Conservation (phyloP, 1,284 basidiomycete species). For the Exsudoporus floridanus region DNA sequence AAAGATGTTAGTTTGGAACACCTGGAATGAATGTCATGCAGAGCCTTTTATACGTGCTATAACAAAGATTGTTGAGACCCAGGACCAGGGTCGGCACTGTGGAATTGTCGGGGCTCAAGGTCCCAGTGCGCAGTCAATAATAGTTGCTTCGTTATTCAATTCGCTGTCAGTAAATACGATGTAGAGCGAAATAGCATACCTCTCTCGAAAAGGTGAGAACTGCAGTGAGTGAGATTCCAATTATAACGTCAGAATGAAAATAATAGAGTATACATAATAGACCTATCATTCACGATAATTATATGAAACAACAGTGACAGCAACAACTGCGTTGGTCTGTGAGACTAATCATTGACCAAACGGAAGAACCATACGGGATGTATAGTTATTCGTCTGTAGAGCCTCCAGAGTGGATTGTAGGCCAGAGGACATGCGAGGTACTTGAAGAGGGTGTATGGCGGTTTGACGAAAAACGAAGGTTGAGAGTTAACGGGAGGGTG, state of each 20-base stretch:
- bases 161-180: background rate
- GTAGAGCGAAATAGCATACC: background rate
- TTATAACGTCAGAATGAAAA: background rate
- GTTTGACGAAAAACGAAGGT: background rate
- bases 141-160: background rate
- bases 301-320: constrained; percentile 3
- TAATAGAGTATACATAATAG: accelerated
- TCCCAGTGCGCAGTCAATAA: background rate
- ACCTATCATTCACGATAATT: constrained; percentile 18
- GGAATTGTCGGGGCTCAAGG: background rate
- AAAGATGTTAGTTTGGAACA: background rate
- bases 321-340: background rate
- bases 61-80: background rate
- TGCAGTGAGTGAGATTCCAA: background rate
- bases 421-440: constrained; percentile 3
- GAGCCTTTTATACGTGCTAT: background rate
- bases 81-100: background rate
- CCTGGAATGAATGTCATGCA: too few relatives aligned
- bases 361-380: background rate
- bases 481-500: too few relatives aligned
- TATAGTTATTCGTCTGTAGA: background rate
- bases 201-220: constrained; percentile 11
- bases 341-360: background rate
- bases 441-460: background rate
- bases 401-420: background rate